Conservation (phyloP, 805 yeast genomes). For the Lipomyces spencermartinsiae region DNA sequence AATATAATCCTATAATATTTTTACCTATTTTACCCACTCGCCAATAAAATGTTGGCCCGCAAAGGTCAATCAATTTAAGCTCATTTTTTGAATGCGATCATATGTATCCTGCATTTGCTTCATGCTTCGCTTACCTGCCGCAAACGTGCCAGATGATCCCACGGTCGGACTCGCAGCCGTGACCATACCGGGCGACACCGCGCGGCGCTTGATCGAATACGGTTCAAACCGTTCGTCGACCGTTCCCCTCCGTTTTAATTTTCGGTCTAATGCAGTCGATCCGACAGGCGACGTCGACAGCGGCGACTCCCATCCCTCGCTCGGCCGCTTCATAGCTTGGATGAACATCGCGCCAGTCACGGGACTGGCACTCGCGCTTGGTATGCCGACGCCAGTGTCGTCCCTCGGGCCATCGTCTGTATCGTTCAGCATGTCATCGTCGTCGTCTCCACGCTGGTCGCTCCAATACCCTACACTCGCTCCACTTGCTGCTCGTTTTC, state of each 20-base stretch:
- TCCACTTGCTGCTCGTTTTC: not conserved
- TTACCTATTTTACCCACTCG: too few species aligned
- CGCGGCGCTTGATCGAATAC: constrained; percentile 35
- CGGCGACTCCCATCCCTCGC: constrained; percentile 22
- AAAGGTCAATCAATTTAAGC: constrained; percentile 13
- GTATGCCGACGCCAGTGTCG: not conserved
- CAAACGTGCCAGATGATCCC: constrained; percentile 20
- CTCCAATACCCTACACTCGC: constrained; percentile 8
- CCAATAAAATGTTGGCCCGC: not conserved
- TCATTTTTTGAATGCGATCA: constrained; percentile 36
- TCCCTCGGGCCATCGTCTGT: constrained; percentile 9
- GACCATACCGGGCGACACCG: constrained; percentile 32
- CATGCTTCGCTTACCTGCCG: constrained; percentile 36
- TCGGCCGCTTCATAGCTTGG: constrained; percentile 18
- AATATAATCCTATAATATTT: too few species aligned
- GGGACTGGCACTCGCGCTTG: constrained; percentile 10
- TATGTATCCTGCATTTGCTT: constrained; percentile 39
- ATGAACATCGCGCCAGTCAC: constrained; percentile 8
- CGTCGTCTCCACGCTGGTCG: constrained; percentile 17
- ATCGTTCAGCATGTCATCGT: constrained; percentile 9
- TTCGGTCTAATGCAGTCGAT: constrained; percentile 11
- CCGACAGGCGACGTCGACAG: constrained; percentile 20
- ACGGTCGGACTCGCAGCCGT: constrained; percentile 14
- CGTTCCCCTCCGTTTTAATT: constrained; percentile 30
- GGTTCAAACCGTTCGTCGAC: constrained; percentile 27